phyloP scores from a whole-genome alignment of 306 rosid species.

The Inga oerstediana region DNA sequence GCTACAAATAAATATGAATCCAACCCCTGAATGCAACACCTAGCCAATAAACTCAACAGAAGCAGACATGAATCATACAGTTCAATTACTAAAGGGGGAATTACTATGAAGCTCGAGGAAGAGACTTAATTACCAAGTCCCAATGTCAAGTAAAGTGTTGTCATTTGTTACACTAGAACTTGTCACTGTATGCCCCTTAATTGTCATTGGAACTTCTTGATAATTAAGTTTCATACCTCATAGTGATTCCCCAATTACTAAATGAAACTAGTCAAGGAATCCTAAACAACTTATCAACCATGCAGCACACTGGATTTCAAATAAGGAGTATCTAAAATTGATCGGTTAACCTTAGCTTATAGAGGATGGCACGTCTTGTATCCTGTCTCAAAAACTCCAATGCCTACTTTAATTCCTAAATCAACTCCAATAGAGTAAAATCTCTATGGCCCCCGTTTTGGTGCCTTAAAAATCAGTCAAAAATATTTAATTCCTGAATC shows the following conservation, averaged over 20 bases:
- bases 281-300: neutral
- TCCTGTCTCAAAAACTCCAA: neutral
- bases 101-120: no score
- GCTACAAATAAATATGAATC: neutral
- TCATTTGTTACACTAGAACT: no score
- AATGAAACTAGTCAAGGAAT: neutral
- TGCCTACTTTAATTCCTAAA: neutral
- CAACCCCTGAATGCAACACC: neutral
- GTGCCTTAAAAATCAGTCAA: neutral
- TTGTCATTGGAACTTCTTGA: no score
- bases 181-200: no score
- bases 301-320: neutral
- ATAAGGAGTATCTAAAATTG: neutral
- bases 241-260: neutral
- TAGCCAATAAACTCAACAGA: neutral
- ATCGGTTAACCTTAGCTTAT: neutral
- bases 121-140: no score
- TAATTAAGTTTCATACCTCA: no score
- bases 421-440: neutral
- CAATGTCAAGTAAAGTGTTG: no score
- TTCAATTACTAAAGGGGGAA: neutral
- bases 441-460: neutral
- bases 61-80: neutral
- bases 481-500: neutral
- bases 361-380: neutral